Conservation (phyloP, 345 rosid species). For the Aquilaria sinensis region DNA sequence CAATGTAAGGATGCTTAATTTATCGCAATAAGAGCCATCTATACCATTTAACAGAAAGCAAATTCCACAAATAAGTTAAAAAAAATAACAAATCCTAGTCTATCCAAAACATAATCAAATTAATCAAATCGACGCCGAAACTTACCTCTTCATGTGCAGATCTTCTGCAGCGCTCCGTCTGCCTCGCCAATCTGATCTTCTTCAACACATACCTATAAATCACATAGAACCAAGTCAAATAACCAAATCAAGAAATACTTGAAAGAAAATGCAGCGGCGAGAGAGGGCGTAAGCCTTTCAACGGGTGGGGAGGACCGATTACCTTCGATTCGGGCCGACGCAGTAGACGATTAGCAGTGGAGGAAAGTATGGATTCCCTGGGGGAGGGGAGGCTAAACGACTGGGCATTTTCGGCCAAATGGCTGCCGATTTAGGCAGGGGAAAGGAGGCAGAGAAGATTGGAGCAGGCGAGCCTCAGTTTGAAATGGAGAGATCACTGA, state of each 20-base stretch:
- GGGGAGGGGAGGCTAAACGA: no score
- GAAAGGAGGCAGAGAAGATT: no score
- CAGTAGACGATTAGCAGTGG: no score
- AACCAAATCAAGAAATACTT: neutral
- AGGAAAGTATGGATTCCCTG: no score
- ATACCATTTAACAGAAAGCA: neutral
- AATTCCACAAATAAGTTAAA: constrained; percentile 4
- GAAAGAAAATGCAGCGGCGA: neutral
- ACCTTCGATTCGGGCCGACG: no score
- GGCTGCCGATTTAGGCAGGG: no score
- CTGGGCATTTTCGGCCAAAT: no score
- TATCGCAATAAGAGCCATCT: constrained; percentile 91
- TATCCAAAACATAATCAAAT: neutral
- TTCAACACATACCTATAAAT: constrained; percentile 71
- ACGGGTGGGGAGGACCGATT: no score
- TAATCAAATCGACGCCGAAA: constrained; percentile 1
- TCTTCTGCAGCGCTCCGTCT: constrained; percentile 87
- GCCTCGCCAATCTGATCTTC: constrained; percentile 91
- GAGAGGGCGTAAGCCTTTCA: no score
- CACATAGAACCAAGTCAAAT: neutral
- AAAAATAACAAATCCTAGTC: neutral
- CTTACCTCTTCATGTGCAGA: constrained; percentile 91
- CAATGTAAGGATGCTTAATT: constrained; percentile 77
- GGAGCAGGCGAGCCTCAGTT: no score
- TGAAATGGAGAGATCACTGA: no score